Conservation (phyloP, 2,329 filamentous ascomycete genomes). For the Cercospora beticola region DNA sequence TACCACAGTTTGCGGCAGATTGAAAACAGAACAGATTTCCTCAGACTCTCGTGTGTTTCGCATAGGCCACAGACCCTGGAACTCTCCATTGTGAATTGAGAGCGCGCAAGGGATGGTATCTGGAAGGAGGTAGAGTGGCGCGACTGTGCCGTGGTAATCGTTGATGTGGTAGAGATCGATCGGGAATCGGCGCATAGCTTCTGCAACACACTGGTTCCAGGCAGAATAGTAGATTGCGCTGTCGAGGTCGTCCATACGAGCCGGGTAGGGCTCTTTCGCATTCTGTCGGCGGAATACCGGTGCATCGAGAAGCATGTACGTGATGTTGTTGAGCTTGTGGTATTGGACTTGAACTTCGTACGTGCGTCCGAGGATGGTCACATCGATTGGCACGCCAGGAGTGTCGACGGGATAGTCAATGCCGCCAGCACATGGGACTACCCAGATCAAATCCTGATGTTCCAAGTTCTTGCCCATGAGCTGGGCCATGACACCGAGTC, state of each 20-base stretch:
- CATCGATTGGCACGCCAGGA: conserved; percentile 60
- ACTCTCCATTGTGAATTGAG: conserved; percentile 68
- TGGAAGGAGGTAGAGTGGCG: conserved; percentile 64
- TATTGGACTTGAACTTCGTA: conserved; percentile 66
- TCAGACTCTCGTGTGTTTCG: conserved; percentile 59
- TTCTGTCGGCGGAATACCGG: conserved; percentile 66
- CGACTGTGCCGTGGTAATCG: conserved; percentile 63
- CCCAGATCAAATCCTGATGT: conserved; percentile 64
- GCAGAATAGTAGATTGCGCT: conserved; percentile 68
- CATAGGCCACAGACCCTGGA: conserved; percentile 69
- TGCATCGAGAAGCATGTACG: conserved; percentile 65
- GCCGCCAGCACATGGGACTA: conserved; percentile 56
- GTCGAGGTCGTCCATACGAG: conserved; percentile 68
- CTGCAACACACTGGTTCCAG: conserved; percentile 69
- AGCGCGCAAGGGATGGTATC: conserved; percentile 61
- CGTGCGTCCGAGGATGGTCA: conserved; percentile 59
- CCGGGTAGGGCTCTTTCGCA: conserved; percentile 62
- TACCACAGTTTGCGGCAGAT: conserved; percentile 57
- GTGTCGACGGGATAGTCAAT: conserved; percentile 63
- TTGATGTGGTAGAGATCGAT: conserved; percentile 67
- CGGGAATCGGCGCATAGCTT: conserved; percentile 61
- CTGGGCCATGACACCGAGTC: conserved; percentile 68
- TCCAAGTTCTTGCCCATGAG: conserved; percentile 66
- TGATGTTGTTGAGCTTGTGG: conserved; percentile 64
- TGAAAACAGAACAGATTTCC: conserved; percentile 66